Base-by-base conservation (phyloP, 2,329 filamentous ascomycete species). In the Aureobasidium lini region DNA sequence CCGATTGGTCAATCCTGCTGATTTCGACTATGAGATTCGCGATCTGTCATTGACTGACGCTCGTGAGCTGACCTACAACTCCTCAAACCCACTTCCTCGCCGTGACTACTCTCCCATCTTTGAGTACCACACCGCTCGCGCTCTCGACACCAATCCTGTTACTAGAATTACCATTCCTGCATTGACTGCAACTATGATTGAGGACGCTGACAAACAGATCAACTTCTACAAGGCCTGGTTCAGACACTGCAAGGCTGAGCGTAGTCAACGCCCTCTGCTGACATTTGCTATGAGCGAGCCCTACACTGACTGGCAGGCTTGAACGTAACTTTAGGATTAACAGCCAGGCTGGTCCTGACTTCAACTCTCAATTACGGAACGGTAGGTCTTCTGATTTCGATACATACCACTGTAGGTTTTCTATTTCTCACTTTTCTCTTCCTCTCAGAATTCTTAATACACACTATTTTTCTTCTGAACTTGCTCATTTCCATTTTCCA, bases 171-270 rank as follows among this genome's bases (percentile, higher is more conserved):
- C 57, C n/a, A 34, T 39, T 2, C 34, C 57, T 15, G 18, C 28
- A n/a, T 16, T 59, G 32, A 37, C 7, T 15, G 10, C 10, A 28
- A 36, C 23, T 10, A 29, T 59, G 47, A 36, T 10, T 31, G 36
- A 23, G 15, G 57, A 59, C 39, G 47, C 46, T 37, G 47, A 50
- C 13, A 58, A 23, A 23, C 46, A 52, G 29, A 59, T 52, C 4
- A n/a, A 29, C 6, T 44, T 52, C 15, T 59, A 59, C 39, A 42
- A 43, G 47, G 47, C 46, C 42, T 59, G 57, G 57, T 43, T 59
- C 13, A 13, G 16, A 15, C 9, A 57, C 2, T 57, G 53, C 34
- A 57, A 39, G 16, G 28, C 32, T 29, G 32, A 37, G 5, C 8
- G 18, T 18, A 29, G 6, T 31, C 53, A 44, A 18, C 11, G 53